Evolutionary conservation across 1,284 basidiomycete species (phyloP), one percentile per base, ranked within the genome.

Genomic region (Moesziomyces sp.): DNA sequence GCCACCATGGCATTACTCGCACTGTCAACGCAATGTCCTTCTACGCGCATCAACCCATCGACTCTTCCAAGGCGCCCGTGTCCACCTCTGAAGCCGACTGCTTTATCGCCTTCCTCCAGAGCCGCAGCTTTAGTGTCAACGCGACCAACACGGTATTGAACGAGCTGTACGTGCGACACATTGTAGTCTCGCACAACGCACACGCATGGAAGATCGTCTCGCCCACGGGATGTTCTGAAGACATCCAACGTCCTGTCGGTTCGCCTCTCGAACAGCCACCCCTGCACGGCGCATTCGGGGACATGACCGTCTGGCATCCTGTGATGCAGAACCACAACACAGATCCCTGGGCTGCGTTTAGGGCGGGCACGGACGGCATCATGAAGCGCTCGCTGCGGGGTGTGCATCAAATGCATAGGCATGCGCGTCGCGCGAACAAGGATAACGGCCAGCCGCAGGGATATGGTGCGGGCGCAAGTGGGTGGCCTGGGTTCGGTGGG

Each of bases 131-230:
- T 4, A 35, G 21, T 0, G 9, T 30, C 30, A 30, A 7, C 0
- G 54, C 19, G 7, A 14, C 58, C 5, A 16, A 61, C 38, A 60
- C 54, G 7, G 55, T 66, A 5, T 19, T 71, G 5, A 71, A 71
- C 55, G 68, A 71, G 50, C 40, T 71, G 6, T 71, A 58, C 33
- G 62, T 62, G 11, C 35, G 47, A n/a, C 52, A 58, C 42, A 59
- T 62, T 3, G 40, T 45, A 7, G 49, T 40, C 19, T 47, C 40
- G 0, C 40, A 47, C 13, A 43, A 30, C 4, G 40, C 5, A 45
- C 40, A 46, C 40, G 8, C 28, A 1, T 66, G 52, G 55, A 23
- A 45, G 7, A 42, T 68, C 2, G 30, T 26, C 4, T 33, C 35
- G 38, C 46, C 52, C 3, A 68, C 59, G 0, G 59, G 56, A 1